Evolutionary conservation across 306 rosid species (phyloP), one percentile per base, ranked within the genome.

Genomic region (Senna tora): DNA sequence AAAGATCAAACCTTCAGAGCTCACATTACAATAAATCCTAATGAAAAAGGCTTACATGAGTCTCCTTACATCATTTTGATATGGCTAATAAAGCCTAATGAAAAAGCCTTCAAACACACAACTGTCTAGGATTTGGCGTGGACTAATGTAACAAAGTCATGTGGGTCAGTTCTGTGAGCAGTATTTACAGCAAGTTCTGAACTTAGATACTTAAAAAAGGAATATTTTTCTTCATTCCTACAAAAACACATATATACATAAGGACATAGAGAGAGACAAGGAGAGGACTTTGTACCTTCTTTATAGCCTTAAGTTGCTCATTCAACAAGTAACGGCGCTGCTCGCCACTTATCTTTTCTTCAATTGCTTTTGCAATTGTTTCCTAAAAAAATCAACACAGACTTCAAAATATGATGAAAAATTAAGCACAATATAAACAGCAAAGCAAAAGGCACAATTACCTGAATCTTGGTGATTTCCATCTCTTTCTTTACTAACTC

Each of bases 401-500:
- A 65, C 21, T 77, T 75, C 49, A 81, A 65, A 22, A 69, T 65
- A 73, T 36, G 55, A 72, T 19, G 34, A 33, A 51, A 22, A 78
- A 8, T 17, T 56, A 54, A 66, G 64, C 42, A 34, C 36, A 74
- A 20, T 17, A 59, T 21, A 21, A 63, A 63, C 57, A 39, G 32
- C 49, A 25, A 34, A 36, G 52, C 54, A 32, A 73, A 75, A 36
- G 34, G 54, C 59, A 76, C 54, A 25, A 70, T 58, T 80, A 95
- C 99, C 96, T 95, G 97, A 74, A 95, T 90, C 89, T 87, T 95
- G 86, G 88, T 91, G 57, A 95, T 95, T 87, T 95, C 99, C 89
- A 95, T 95, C 87, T 95, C 99, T 83, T 95, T 95, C 89, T 95
- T 95, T 79, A 95, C 94, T 62, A 95, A 85, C 75, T 95, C 99